phyloP scores from a whole-genome alignment of 345 rosid genomes.

The Iberis pinnata region DNA sequence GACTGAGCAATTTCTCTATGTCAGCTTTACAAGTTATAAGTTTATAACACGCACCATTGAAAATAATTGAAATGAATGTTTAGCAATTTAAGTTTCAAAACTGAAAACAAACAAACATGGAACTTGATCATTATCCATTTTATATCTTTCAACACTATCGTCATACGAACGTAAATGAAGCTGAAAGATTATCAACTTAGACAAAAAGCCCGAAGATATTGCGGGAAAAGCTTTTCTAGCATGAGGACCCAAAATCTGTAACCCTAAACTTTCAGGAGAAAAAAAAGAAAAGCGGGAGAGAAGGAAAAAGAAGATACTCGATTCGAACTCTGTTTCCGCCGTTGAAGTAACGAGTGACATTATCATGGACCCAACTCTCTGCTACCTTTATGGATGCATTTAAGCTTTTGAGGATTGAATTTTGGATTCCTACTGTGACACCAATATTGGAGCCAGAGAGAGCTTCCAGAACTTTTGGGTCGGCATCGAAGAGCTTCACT shows the following conservation, averaged over 20 bases:
- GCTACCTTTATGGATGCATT: slow-evolving; percentile 75
- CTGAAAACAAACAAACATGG: too few relatives aligned
- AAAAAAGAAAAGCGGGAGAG: neutral
- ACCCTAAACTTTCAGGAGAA: too few relatives aligned
- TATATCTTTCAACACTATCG: too few relatives aligned
- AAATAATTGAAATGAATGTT: neutral
- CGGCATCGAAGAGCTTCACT: slow-evolving; percentile 73
- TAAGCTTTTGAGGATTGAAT: slow-evolving; percentile 50
- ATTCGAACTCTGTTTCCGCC: slow-evolving; percentile 48
- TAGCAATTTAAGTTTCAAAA: too few relatives aligned
- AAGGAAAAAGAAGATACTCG: slow-evolving; percentile 41
- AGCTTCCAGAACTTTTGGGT: slow-evolving; percentile 61
- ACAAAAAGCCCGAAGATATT: too few relatives aligned
- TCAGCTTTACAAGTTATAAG: neutral
- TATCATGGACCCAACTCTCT: slow-evolving; percentile 87
- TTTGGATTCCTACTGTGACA: slow-evolving; percentile 66
- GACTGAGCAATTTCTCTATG: neutral
- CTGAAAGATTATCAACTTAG: too few relatives aligned
- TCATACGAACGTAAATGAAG: too few relatives aligned
- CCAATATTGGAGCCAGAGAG: slow-evolving; percentile 64
- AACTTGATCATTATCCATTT: too few relatives aligned
- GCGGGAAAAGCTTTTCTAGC: too few relatives aligned
- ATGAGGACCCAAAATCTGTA: neutral
- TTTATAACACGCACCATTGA: too few relatives aligned
- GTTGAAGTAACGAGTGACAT: slow-evolving; percentile 80